Base-by-base conservation (phyloP, 345 rosid genomes). In the Populus ilicifolia region DNA sequence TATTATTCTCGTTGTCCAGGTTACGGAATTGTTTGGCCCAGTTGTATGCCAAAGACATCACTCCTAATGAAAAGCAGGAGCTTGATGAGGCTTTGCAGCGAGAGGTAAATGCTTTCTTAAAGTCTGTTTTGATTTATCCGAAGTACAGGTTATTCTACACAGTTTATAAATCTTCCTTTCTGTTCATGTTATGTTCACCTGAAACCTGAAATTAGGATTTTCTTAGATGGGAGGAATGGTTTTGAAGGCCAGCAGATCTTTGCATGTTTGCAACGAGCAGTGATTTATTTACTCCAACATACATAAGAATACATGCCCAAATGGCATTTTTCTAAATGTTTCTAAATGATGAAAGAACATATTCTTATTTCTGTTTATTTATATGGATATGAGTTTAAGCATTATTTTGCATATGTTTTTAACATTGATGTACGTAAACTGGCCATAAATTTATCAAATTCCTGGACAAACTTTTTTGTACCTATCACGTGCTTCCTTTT, bases 11-110 rank as follows among this genome's bases (percentile, higher is more conserved):
- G 44, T 29, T 64, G 67, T 71, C 71, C 87, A 96, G 99, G 96
- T 89, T 96, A 75, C 87, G 96, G 17, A 82, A 96, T 80, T 93
- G 94, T 80, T 85, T 96, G 83, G 93, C 97, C 11, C 97, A 93
- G 80, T 71, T 95, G 72, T 89, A 93, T 85, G 97, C 97, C 54
- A 96, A 93, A 66, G 98, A 96, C 78, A 92, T 96, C 71, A 96
- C 96, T 84, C 98, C 98, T 71, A 96, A 96, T 87, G 98, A 93
- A 80, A 93, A 96, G 88, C 98, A 92, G 84, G 99, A 96, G 90
- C 96, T 96, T 27, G 98, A 93, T 75, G 99, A 96, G 85, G 94
- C 98, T 83, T 87, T 96, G 14, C 96, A 93, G 75, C 85, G 99
- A 80, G 98, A 93, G 96, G 98, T 93, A 85, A 54, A 75, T 48